These are phyloP conservation scores for Chernovozyma sophiae-reginae DNA, from an alignment of 1,139 yeast species.

Conservation along the genomic window DNA sequence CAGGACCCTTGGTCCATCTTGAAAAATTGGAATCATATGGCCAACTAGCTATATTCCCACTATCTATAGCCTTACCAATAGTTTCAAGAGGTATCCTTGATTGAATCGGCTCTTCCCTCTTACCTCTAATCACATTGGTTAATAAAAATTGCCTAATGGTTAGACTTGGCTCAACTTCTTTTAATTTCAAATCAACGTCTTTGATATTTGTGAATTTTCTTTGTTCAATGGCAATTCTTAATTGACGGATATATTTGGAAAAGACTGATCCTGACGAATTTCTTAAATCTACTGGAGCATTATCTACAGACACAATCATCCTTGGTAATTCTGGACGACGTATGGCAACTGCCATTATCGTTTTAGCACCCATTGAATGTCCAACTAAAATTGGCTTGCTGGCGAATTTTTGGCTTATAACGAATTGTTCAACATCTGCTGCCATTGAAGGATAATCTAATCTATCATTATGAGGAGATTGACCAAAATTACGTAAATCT, in stretches of 20 bases:
- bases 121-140: slow-evolving; percentile 57
- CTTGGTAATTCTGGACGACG: slow-evolving; percentile 62
- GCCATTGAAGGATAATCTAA: slow-evolving; percentile 82
- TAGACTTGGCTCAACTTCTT: slow-evolving; percentile 55
- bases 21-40: slow-evolving; percentile 57
- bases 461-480: slow-evolving; percentile 67
- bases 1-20: slow-evolving; percentile 62
- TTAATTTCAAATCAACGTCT: slow-evolving; percentile 66
- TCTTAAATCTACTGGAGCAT: slow-evolving; percentile 73
- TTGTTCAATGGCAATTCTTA: slow-evolving; percentile 50
- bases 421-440: slow-evolving; percentile 75
- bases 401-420: slow-evolving; percentile 42
- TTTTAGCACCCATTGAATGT: slow-evolving; percentile 97
- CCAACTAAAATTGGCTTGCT: slow-evolving; percentile 71
- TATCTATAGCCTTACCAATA: slow-evolving; percentile 58
- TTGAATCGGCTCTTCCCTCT: slow-evolving; percentile 30
- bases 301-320: slow-evolving; percentile 76
- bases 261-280: slow-evolving; percentile 52
- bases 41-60: slow-evolving; percentile 70
- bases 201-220: slow-evolving; percentile 45
- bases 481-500: slow-evolving; percentile 89
- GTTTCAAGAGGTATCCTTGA: slow-evolving; percentile 69
- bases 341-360: slow-evolving; percentile 84
- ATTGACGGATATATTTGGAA: slow-evolving; percentile 60
- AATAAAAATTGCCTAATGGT: slow-evolving; percentile 75